phyloP scores from a whole-genome alignment of 2,329 filamentous ascomycete genomes.

The Zymoseptoria brevis region DNA sequence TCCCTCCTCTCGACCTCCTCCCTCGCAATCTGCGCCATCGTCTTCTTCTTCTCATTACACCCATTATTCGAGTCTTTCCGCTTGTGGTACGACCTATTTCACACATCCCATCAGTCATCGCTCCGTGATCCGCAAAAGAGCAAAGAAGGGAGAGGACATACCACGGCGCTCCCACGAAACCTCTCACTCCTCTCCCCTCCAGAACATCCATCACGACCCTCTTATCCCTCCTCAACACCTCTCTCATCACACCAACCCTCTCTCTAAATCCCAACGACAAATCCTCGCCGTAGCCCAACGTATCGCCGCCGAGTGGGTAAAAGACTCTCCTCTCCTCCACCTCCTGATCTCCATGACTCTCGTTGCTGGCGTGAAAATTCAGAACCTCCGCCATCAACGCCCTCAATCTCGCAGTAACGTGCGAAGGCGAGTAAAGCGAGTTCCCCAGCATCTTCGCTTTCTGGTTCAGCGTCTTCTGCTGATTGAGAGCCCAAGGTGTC shows the following conservation, averaged over 20 bases:
- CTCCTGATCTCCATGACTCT: too few species aligned
- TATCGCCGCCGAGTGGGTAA: slow-evolving; percentile 13
- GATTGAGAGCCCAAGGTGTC: slow-evolving; percentile 4
- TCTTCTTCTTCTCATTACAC: slow-evolving; percentile 18
- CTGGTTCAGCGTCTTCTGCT: slow-evolving; percentile 16
- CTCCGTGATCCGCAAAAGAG: too few species aligned
- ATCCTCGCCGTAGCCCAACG: slow-evolving; percentile 8
- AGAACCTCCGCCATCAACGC: slow-evolving; percentile 12
- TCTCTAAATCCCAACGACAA: background rate
- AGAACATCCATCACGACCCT: slow-evolving; percentile 18
- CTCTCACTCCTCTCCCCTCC: slow-evolving; percentile 16
- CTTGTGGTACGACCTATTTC: slow-evolving; percentile 5
- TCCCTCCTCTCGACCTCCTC: background rate
- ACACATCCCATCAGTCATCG: too few species aligned
- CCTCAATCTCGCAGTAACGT: slow-evolving; percentile 13
- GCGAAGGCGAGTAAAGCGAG: slow-evolving; percentile 3
- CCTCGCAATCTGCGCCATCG: slow-evolving; percentile 15
- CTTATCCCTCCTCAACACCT: background rate
- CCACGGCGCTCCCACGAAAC: slow-evolving; percentile 14
- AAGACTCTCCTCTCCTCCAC: background rate
- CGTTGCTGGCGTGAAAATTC: slow-evolving; percentile 7
- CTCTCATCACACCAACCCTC: background rate
- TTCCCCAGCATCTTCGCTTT: slow-evolving; percentile 9
- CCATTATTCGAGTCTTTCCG: slow-evolving; percentile 14
- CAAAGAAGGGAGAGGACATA: background rate